Evolutionary conservation across 176 grass and related monocot genomes (phyloP).

Genomic region (Ensete glaucum): DNA sequence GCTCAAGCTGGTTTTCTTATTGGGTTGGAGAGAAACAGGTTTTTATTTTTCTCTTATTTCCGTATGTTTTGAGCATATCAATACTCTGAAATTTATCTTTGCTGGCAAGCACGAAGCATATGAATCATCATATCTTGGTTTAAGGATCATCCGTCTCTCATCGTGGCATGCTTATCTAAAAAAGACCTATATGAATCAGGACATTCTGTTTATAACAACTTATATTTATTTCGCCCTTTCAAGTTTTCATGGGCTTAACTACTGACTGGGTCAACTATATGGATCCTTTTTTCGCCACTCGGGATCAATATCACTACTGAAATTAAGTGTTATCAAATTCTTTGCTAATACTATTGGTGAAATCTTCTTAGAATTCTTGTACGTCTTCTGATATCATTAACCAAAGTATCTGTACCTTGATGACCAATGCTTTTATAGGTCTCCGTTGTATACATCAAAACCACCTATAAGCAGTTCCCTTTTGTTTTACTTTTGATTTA

Average conservation of each 20-base stretch:
- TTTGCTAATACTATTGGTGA: not conserved
- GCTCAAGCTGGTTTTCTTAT: conserved; percentile 92
- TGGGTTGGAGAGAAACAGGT: conserved; percentile 92
- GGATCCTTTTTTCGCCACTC: not conserved
- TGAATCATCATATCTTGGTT: no score
- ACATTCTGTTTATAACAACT: no score
- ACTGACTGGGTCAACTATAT: not conserved
- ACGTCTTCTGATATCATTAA: not conserved
- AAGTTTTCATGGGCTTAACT: not conserved
- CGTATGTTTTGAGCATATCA: not conserved
- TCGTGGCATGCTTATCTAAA: no score
- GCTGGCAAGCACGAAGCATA: not conserved
- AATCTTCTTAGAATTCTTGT: not conserved
- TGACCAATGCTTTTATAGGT: not conserved
- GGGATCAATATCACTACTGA: not conserved
- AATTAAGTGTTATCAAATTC: not conserved
- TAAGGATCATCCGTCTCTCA: no score
- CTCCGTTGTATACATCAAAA: not conserved
- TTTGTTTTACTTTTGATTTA: not conserved
- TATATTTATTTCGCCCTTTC: no score
- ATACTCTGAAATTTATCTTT: not conserved
- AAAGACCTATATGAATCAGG: no score
- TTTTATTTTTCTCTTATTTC: not conserved
- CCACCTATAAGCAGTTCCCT: not conserved
- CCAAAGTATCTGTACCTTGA: not conserved